Base-by-base conservation (phyloP, 139 green algal genomes). In the Chlorella vulgaris region DNA sequence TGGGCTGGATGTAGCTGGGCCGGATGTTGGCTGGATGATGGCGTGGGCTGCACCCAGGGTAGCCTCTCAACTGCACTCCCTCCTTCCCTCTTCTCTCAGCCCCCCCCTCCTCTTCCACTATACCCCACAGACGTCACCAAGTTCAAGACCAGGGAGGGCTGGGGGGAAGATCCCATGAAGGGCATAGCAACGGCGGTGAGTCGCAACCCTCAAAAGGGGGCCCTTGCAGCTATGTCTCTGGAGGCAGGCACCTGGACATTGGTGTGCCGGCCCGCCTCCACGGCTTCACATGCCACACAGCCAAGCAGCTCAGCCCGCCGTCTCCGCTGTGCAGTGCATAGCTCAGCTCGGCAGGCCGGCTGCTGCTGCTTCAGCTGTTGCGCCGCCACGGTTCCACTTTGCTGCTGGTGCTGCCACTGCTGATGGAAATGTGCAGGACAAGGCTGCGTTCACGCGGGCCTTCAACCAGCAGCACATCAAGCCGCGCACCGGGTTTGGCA, bases 361-460 rank as follows among this genome's bases (percentile, higher is more conserved):
- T 55, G 47, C 47, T n/a, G n/a, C n/a, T n/a, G n/a, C 47, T 55
- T 42, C 35, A 2, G 26, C 36, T 36, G 24, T 10, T 29, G 43
- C 24, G 6, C 24, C n/a, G 21, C 21, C 36, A n/a, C n/a, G n/a
- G n/a, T n/a, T 15, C 13, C 39, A 28, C 38, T 24, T 29, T 35
- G 75, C 47, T 18, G 31, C 33, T 3, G 2, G 7, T 35, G 7
- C 73, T 69, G 4, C n/a, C 24, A 24, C 61, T 13, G 8, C 43
- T 3, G 35, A 42, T 19, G 7, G 58, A n/a, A 5, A 43, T 35
- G 15, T 2, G 4, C 74, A 81, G 53, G 77, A 86, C 76, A 98
- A 98, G 87, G 86, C 89, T 33, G 89, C 93, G 7, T 94, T 98
- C 87, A 98, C 94, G 33, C 80, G 94, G 15, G 83, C 83, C 35